Evolutionary conservation across 306 rosid species (phyloP).

Genomic region (Sicyos edulis): DNA sequence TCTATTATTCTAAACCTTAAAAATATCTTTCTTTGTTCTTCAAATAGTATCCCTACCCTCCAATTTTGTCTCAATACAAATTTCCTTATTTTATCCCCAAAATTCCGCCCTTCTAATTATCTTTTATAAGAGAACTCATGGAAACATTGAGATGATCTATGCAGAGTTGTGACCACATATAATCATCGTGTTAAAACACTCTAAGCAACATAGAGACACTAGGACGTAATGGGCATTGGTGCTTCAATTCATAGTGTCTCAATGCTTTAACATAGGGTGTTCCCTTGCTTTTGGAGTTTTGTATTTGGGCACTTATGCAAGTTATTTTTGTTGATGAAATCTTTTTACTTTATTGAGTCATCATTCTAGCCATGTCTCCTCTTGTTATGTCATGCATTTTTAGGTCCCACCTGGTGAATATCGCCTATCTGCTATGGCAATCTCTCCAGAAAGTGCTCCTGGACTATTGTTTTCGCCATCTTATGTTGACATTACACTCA

Average conservation of each 20-base stretch:
- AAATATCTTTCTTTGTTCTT: too few species aligned
- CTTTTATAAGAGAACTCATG: neutral
- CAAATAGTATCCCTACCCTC: too few species aligned
- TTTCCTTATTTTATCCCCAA: too few species aligned
- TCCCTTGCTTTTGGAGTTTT: neutral
- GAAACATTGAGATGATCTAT: neutral
- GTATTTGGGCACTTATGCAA: neutral
- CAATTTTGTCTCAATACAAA: too few species aligned
- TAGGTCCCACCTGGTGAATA: constrained; percentile 92
- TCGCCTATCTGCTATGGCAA: constrained; percentile 83
- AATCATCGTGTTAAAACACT: neutral
- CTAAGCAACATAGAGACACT: neutral
- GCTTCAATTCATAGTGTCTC: neutral
- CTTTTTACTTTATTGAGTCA: neutral
- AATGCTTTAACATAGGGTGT: neutral
- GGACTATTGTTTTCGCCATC: constrained; percentile 85
- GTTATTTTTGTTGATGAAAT: neutral
- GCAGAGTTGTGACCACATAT: neutral
- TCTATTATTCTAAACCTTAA: too few species aligned
- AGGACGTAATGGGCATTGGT: neutral
- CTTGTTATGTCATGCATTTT: neutral
- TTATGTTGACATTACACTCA: constrained; percentile 61
- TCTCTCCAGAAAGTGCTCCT: constrained; percentile 64
- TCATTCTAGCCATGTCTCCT: neutral
- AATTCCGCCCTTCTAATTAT: neutral